These are phyloP conservation scores for Termitomyces sp. DNA, from an alignment of 768 basidiomycete genomes.

Conservation along the genomic window DNA sequence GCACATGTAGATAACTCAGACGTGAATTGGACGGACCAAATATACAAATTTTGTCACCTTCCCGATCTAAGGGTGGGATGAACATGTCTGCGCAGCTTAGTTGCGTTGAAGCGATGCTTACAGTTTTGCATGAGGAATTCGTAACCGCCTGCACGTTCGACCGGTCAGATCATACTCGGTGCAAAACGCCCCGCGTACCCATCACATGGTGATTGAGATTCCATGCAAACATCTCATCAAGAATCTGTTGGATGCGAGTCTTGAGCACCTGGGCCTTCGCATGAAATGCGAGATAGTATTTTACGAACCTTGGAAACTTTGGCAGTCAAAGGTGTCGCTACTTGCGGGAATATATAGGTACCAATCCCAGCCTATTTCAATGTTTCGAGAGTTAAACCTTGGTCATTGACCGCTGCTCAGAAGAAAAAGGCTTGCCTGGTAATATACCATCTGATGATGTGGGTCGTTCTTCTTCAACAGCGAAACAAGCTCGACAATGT, in stretches of 20 bases:
- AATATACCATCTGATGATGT: slow-evolving; percentile 51
- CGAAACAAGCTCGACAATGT: slow-evolving; percentile 45
- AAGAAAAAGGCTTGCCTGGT: slow-evolving; percentile 31
- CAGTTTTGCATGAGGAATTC: slow-evolving; percentile 57
- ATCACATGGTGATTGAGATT: slow-evolving; percentile 45
- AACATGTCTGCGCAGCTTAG: too few relatives aligned
- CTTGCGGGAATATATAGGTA: slow-evolving; percentile 37
- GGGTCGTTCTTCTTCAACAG: slow-evolving; percentile 47
- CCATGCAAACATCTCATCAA: slow-evolving; percentile 46
- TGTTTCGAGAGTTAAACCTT: background rate
- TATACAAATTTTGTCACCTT: slow-evolving; percentile 56
- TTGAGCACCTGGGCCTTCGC: background rate
- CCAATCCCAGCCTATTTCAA: slow-evolving; percentile 41
- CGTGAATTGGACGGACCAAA: slow-evolving; percentile 35
- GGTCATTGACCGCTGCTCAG: background rate
- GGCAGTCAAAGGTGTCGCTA: slow-evolving; percentile 28
- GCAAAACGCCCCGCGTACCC: slow-evolving; percentile 22
- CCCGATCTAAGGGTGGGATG: slow-evolving; percentile 25
- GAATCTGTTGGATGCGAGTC: slow-evolving; percentile 21
- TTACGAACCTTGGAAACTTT: slow-evolving; percentile 32
- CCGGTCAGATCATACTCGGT: background rate
- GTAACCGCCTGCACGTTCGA: slow-evolving; percentile 36
- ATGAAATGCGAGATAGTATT: too few relatives aligned
- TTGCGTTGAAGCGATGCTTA: slow-evolving; percentile 10
- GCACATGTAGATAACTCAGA: background rate